Percentiles rank a stretch among this genome's conserved stretches.
phyloP scores from a whole-genome alignment of 495 filamentous ascomycete species.

The Darksidea phi region DNA sequence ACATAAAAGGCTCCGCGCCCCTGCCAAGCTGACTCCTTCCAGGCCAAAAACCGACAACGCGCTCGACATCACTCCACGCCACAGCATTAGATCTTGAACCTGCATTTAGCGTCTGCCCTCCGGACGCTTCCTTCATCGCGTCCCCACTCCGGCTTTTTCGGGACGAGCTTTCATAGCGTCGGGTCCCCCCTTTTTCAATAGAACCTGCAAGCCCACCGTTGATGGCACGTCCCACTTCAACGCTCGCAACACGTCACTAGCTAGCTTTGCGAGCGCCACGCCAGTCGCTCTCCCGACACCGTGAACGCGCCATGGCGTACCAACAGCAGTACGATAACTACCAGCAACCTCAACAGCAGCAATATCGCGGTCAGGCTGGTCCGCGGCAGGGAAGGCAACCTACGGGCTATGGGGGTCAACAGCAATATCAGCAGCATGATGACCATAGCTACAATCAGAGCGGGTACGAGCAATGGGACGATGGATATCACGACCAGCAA shows the following conservation, averaged over 20 bases:
- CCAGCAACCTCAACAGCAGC: constrained; percentile 49
- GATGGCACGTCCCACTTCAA: background rate
- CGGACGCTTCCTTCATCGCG: background rate
- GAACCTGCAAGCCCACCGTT: background rate
- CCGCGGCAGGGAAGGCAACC: constrained; percentile 37
- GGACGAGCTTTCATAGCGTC: background rate
- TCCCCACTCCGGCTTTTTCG: background rate
- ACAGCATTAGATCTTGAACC: no score
- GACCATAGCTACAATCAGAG: constrained; percentile 50
- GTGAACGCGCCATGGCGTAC: constrained; percentile 35
- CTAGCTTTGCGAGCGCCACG: constrained; percentile 4
- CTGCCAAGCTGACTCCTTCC: background rate
- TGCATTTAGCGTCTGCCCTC: background rate
- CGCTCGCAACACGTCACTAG: constrained; percentile 1
- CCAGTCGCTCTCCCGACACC: background rate
- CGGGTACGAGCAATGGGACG: constrained; percentile 44
- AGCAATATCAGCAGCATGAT: constrained; percentile 39
- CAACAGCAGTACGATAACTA: constrained; percentile 34
- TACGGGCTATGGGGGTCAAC: constrained; percentile 27
- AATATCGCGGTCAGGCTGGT: constrained; percentile 47
- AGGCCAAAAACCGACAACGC: no score
- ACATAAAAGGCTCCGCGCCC: background rate
- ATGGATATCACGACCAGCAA: constrained; percentile 49
- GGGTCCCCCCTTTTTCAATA: background rate
- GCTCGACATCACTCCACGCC: no score